Evolutionary conservation across 1,284 basidiomycete genomes (phyloP), one percentile per base, ranked within the genome.

Genomic region (Ustilago esculenta): DNA sequence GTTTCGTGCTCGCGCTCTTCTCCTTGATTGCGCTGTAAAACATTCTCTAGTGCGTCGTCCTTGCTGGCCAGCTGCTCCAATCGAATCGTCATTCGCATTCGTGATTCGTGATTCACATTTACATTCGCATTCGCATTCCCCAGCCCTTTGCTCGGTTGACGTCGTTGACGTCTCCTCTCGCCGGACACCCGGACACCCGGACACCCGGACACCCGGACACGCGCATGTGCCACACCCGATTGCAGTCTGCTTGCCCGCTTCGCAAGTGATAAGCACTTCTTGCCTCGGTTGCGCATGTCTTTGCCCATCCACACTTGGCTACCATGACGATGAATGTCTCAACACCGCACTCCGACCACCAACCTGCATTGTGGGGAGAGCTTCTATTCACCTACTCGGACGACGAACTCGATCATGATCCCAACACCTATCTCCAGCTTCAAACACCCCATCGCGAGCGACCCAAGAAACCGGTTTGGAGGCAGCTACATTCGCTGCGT

Each of bases 331-430:
- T 45, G 12, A 12, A 24, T 10, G 15, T 40, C 12, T 14, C 30
- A n/a, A 27, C n/a, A 12, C 3, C 36, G 17, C 3, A 3, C 8
- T 4, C 7, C 1, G 18, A 21, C 5, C 8, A 21, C 11, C 4
- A 42, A 9, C 18, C 7, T 20, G 42, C 18, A 6, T 37, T 61
- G 24, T 44, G 53, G 35, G 60, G 60, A 7, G 44, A 56, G 37
- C 60, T 64, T 24, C 33, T 51, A 36, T 57, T 64, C 45, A 64
- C 60, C 18, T 49, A 34, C 11, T 29, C 53, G 9, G 48, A 56
- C 18, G 44, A 56, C 8, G 54, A 57, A 17, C 44, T 64, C 24
- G 60, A 49, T 20, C 60, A 64, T 27, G 50, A 53, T 24, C 49
- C 60, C 12, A 21, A 44, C 18, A 39, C 32, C 15, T 64, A 64